phyloP scores from a whole-genome alignment of 192 early-diverging fungal genomes.

The Gamsiella multidivaricata region DNA sequence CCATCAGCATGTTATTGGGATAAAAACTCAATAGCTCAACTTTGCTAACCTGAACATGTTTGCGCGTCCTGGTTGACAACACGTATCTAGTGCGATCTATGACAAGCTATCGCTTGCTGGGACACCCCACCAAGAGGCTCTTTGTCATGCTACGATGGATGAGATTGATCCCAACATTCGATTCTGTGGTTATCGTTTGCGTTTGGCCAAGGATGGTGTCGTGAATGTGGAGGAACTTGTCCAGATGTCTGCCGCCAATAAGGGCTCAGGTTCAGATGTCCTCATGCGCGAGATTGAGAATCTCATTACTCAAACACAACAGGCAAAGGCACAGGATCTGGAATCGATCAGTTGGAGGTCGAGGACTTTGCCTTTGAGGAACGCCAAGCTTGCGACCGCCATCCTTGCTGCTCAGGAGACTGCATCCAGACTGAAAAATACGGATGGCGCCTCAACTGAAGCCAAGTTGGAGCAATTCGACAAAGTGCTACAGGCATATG shows the following conservation, averaged over 20 bases:
- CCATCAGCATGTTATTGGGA: no score
- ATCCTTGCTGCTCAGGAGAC: conserved; percentile 62
- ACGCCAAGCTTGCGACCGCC: conserved; percentile 57
- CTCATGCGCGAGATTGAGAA: conserved; percentile 61
- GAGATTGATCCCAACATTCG: conserved; percentile 83
- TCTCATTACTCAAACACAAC: conserved; percentile 56
- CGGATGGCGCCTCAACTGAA: conserved; percentile 33
- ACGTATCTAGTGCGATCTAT: conserved; percentile 78
- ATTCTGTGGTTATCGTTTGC: conserved; percentile 81
- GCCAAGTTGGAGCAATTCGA: conserved; percentile 64
- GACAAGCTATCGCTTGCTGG: conserved; percentile 68
- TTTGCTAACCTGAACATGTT: no score
- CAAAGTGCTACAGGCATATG: conserved; percentile 63
- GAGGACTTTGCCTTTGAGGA: conserved; percentile 54
- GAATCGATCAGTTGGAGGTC: conserved; percentile 63
- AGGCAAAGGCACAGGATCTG: conserved; percentile 51
- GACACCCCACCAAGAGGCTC: conserved; percentile 66
- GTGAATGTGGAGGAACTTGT: conserved; percentile 60
- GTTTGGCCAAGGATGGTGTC: conserved; percentile 52
- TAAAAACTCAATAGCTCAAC: no score
- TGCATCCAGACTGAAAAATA: conserved; percentile 25
- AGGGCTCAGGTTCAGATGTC: conserved; percentile 58
- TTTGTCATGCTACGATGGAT: conserved; percentile 77
- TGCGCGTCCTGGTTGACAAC: no score
- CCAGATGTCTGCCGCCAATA: conserved; percentile 57